A percentile compares a stretch with the other conserved stretches of the same genome.
Evolutionary conservation across 2,329 filamentous ascomycete genomes (phyloP).

Genomic region (Decorospora gaudefroyi): DNA sequence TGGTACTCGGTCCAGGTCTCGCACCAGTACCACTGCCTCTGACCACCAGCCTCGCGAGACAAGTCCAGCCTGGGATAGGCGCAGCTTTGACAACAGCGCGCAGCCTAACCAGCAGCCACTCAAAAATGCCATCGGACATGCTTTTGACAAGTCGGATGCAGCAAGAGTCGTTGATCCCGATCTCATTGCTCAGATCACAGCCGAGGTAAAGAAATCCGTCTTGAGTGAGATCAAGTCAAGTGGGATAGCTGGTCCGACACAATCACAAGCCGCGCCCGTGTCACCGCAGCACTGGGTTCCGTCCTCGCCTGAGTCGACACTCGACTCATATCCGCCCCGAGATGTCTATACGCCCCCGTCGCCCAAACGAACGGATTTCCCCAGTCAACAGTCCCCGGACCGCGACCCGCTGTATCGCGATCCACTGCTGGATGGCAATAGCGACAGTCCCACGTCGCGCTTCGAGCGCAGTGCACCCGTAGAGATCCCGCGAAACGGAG

Average conservation of each 20-base stretch:
- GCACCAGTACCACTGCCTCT: slow-evolving; percentile 41
- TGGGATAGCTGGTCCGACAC: slow-evolving; percentile 32
- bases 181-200: slow-evolving; percentile 65
- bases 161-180: slow-evolving; percentile 61
- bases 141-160: slow-evolving; percentile 58
- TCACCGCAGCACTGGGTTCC: slow-evolving; percentile 46
- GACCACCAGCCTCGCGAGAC: slow-evolving; percentile 30
- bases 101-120: slow-evolving; percentile 55
- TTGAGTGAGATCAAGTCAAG: slow-evolving; percentile 55
- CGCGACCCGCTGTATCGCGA: slow-evolving; percentile 43
- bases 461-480: slow-evolving; percentile 32
- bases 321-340: slow-evolving; percentile 54
- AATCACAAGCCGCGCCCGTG: slow-evolving; percentile 38
- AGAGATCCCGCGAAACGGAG: slow-evolving; percentile 30
- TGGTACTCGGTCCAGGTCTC: slow-evolving; percentile 24
- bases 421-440: slow-evolving; percentile 39
- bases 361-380: slow-evolving; percentile 47
- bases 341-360: slow-evolving; percentile 62
- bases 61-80: slow-evolving; percentile 12
- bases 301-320: slow-evolving; percentile 52
- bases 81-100: slow-evolving; percentile 15
- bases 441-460: slow-evolving; percentile 38
- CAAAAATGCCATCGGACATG: slow-evolving; percentile 62
- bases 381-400: slow-evolving; percentile 41
- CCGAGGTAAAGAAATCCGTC: slow-evolving; percentile 57